These are phyloP conservation scores for Trypanosoma theileri DNA, from an alignment of 208 protist species.

Conservation along the genomic window DNA sequence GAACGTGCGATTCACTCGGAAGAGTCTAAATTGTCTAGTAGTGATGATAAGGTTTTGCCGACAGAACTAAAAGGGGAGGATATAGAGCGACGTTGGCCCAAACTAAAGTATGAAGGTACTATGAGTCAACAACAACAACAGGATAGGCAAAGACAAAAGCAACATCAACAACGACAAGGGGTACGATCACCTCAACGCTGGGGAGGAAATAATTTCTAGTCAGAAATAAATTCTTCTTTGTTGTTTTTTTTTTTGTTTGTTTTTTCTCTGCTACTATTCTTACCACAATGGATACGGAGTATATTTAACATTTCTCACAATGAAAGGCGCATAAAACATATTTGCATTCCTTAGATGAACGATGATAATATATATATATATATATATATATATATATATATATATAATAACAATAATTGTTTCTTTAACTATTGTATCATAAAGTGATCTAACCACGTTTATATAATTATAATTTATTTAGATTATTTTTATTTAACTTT, in stretches of 20 bases:
- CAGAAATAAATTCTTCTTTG: conserved; percentile 1
- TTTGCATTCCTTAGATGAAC: no score
- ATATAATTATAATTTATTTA: no score
- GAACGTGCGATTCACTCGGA: conserved; percentile 43
- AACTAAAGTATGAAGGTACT: conserved; percentile 31
- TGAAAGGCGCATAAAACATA: no score
- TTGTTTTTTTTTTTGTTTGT: conserved; percentile 27
- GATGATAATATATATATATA: no score
- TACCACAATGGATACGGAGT: not conserved
- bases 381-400: no score
- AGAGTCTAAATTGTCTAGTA: conserved; percentile 12
- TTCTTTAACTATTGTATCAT: no score
- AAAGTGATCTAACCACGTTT: no score
- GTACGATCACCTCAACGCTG: not conserved
- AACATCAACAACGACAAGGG: not conserved
- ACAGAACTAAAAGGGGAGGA: conserved; percentile 2
- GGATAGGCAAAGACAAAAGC: not conserved
- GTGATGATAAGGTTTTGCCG: not conserved
- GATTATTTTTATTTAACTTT: no score
- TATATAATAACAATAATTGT: no score
- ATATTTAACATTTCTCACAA: no score
- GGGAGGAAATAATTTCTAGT: not conserved
- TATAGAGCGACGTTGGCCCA: conserved; percentile 20
- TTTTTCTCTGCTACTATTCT: conserved; percentile 7
- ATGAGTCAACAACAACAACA: conserved; percentile 16